Evolutionary conservation across 2,329 filamentous ascomycete genomes (phyloP).

Genomic region (Dryadomyces quercus-mongolicae): DNA sequence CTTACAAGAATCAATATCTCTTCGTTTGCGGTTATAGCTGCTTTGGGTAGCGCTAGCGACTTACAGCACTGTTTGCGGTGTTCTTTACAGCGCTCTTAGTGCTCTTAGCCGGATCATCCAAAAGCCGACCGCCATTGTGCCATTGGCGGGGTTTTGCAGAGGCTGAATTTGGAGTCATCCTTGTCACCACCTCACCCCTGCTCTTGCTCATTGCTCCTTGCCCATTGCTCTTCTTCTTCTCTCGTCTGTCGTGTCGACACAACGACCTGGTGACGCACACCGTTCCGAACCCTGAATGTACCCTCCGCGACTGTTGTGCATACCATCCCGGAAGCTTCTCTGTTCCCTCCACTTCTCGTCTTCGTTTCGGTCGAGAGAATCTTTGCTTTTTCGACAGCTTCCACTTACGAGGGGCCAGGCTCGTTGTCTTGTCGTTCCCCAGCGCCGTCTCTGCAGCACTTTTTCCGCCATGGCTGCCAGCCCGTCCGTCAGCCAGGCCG

Average conservation of each 20-base stretch:
- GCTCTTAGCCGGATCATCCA: conserved; percentile 2
- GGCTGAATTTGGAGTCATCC: conserved; percentile 1
- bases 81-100: too few relatives aligned
- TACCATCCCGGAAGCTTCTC: conserved; percentile 2
- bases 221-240: not conserved
- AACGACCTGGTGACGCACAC: conserved; percentile 5
- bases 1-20: too few relatives aligned
- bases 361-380: not conserved
- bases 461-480: conserved; percentile 1
- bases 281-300: conserved; percentile 5
- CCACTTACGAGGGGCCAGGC: not conserved
- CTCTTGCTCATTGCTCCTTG: not conserved
- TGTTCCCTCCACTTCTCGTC: not conserved
- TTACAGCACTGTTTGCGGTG: not conserved
- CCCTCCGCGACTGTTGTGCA: conserved; percentile 1
- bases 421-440: not conserved
- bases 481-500: conserved; percentile 3
- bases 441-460: conserved; percentile 1
- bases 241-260: not conserved
- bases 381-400: not conserved
- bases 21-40: too few relatives aligned
- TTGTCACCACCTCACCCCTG: not conserved
- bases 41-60: too few relatives aligned
- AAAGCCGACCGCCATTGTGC: conserved; percentile 6
- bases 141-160: conserved; percentile 5